These are phyloP conservation scores for Fusarium sp. DNA, from an alignment of 2,329 filamentous ascomycete species.

Conservation along the genomic window DNA sequence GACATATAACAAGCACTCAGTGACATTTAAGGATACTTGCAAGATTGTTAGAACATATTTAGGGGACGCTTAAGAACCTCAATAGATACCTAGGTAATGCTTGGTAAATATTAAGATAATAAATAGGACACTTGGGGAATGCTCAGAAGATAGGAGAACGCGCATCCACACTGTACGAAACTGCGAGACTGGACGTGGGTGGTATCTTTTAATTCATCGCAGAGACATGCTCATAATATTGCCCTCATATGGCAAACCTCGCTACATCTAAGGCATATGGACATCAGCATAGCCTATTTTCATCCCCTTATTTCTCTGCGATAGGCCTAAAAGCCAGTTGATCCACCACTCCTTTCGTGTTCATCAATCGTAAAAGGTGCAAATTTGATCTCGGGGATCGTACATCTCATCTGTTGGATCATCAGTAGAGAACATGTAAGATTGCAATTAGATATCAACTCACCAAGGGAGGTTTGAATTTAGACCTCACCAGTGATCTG, in stretches of 20 bases:
- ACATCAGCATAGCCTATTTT: constrained; percentile 18
- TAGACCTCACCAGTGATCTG: constrained; percentile 13
- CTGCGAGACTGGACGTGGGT: not conserved
- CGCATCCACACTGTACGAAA: not conserved
- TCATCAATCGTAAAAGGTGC: not conserved
- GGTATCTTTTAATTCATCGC: constrained; percentile 21
- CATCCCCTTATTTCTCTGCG: constrained; percentile 13
- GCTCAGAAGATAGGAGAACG: not conserved
- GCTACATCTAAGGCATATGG: constrained; percentile 25
- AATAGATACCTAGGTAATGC: not conserved
- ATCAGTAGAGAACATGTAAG: not conserved
- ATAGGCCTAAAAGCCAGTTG: constrained; percentile 3
- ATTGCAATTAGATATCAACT: not conserved
- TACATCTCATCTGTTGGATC: not conserved
- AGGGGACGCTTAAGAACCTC: not conserved
- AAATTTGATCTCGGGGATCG: not conserved
- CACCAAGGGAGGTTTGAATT: not conserved
- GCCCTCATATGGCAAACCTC: constrained; percentile 19
- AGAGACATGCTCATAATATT: constrained; percentile 30
- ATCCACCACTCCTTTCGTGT: not conserved
- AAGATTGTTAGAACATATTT: too few species aligned
- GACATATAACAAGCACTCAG: not conserved
- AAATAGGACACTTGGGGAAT: not conserved
- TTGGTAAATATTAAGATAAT: not conserved
- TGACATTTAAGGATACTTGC: too few species aligned